Evolutionary conservation across 441 rosid species (phyloP).

Genomic region (Pelargonium myrrhifolium): DNA sequence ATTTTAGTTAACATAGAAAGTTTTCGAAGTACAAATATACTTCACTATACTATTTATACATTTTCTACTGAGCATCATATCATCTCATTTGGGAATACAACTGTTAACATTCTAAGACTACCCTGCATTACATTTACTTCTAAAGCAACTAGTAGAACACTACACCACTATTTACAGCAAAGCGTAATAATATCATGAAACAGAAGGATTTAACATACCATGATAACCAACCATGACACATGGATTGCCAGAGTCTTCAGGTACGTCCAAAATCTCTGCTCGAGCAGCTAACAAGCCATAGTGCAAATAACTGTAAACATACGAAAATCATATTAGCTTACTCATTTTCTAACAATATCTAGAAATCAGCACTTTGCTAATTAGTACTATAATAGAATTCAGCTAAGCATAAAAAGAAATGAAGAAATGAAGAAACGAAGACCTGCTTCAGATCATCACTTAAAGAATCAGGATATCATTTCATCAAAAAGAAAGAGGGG

Average conservation of each 20-base stretch:
- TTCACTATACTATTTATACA: not conserved
- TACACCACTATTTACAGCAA: not conserved
- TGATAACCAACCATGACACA: conserved; percentile 71
- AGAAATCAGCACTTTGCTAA: not conserved
- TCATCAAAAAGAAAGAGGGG: conserved; percentile 14
- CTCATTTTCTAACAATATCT: not conserved
- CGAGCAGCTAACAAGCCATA: conserved; percentile 94
- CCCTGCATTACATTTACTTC: not conserved
- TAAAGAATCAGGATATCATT: not conserved
- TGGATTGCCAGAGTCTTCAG: conserved; percentile 60
- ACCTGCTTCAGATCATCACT: not conserved
- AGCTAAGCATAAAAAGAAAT: not conserved
- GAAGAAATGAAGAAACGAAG: not conserved
- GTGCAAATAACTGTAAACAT: conserved; percentile 66
- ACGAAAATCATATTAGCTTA: conserved; percentile 3
- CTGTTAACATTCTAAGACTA: too few relatives aligned
- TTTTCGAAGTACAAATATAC: not conserved
- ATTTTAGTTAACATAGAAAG: not conserved
- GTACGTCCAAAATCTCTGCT: conserved; percentile 71
- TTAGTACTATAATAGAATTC: not conserved
- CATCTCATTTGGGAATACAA: too few relatives aligned
- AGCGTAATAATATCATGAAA: not conserved
- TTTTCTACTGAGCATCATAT: too few relatives aligned
- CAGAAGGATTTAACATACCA: conserved; percentile 39
- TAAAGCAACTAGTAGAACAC: not conserved